Evolutionary conservation across 1,139 yeast species (phyloP), one percentile per base, ranked within the genome.

Genomic region (Tardiomyces depauwii): DNA sequence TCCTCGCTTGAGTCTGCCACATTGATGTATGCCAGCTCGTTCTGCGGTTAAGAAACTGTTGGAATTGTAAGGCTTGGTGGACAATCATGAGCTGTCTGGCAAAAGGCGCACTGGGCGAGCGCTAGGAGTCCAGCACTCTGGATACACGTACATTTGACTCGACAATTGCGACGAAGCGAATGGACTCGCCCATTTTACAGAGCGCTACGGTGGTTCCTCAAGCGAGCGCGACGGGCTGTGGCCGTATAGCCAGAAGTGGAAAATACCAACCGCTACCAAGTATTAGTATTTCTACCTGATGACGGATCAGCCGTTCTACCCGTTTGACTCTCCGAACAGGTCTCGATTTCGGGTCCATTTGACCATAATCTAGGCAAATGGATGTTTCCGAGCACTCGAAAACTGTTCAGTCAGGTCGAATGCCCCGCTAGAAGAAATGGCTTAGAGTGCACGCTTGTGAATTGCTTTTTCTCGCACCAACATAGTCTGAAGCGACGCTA

Each of bases 161-260:
- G 32, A 61, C 52, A 16, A 62, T 51, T n/a, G 64, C 52, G 10
- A 62, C 58, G 43, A 62, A 61, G 33, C 57, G 53, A 43, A 59
- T 59, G 14, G 55, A 46, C 5, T 30, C 36, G 36, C 36, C 36
- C 36, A 30, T 30, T 30, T 5, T 30, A n/a, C n/a, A n/a, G n/a
- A n/a, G n/a, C n/a, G n/a, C n/a, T n/a, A n/a, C n/a, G n/a, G n/a
- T n/a, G n/a, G n/a, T n/a, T n/a, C n/a, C n/a, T n/a, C n/a, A n/a
- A n/a, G n/a, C n/a, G n/a, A n/a, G n/a, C n/a, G n/a, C n/a, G n/a
- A n/a, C n/a, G n/a, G n/a, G n/a, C n/a, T n/a, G n/a, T n/a, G n/a
- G n/a, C n/a, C n/a, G n/a, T n/a, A n/a, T n/a, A n/a, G n/a, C n/a
- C n/a, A n/a, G n/a, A n/a, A n/a, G n/a, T n/a, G n/a, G n/a, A n/a